Evolutionary conservation across 768 basidiomycete species (phyloP).

Genomic region (Podaxis pistillaris): DNA sequence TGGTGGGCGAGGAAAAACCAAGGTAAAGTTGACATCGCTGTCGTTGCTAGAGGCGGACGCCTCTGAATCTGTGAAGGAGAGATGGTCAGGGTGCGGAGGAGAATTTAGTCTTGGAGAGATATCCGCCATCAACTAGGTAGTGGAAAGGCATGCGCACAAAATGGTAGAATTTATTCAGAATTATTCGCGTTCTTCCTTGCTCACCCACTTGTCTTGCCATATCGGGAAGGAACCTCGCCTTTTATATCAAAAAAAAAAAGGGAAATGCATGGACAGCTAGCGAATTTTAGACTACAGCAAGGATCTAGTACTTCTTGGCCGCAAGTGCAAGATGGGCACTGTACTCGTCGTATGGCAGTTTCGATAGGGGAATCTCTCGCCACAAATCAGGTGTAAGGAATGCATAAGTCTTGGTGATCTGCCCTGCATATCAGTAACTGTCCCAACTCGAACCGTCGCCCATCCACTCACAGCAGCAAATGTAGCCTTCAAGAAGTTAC

Average conservation of each 20-base stretch:
- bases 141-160: background rate
- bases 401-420: constrained; percentile 97
- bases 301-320: constrained; percentile 63
- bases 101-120: background rate
- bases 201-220: constrained; percentile 1
- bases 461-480: constrained; percentile 74
- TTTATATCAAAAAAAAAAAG: constrained; percentile 13
- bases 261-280: constrained; percentile 12
- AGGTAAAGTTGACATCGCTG: constrained; percentile 18
- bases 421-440: constrained; percentile 1
- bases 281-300: constrained; percentile 17
- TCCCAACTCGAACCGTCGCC: too few species aligned
- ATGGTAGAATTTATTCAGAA: background rate
- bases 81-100: background rate
- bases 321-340: constrained; percentile 87
- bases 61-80: constrained; percentile 7
- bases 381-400: constrained; percentile 99
- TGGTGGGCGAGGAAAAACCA: constrained; percentile 43
- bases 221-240: constrained; percentile 16
- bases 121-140: constrained; percentile 10
- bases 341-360: constrained; percentile 94
- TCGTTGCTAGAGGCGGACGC: background rate
- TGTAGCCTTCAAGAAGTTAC: constrained; percentile 98
- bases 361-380: constrained; percentile 89
- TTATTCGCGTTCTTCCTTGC: background rate